Evolutionary conservation across 306 rosid species (phyloP).

Genomic region (Hylodesmum podocarpum): DNA sequence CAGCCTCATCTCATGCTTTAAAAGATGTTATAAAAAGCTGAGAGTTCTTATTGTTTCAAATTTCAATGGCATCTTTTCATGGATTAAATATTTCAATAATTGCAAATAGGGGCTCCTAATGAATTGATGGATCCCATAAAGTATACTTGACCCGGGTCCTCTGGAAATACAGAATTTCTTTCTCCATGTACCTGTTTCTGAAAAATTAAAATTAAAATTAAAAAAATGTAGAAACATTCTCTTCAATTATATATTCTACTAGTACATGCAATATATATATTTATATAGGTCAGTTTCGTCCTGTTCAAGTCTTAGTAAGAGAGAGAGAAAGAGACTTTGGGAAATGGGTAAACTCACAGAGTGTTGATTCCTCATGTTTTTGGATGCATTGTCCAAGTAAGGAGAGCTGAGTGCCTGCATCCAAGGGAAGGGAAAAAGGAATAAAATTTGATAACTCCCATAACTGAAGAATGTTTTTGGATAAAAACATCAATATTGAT

Average conservation of each 20-base stretch:
- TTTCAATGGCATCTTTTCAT: not conserved
- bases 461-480: slow-evolving; percentile 41
- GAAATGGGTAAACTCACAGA: slow-evolving; percentile 57
- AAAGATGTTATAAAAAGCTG: slow-evolving; percentile 32
- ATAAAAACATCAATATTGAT: slow-evolving; percentile 28
- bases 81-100: slow-evolving; percentile 19
- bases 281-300: slow-evolving; percentile 23
- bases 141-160: slow-evolving; percentile 52
- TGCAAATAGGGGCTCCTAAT: slow-evolving; percentile 16
- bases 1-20: slow-evolving; percentile 30
- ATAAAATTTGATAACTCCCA: slow-evolving; percentile 41
- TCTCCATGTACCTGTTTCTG: slow-evolving; percentile 38
- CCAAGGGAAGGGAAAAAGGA: slow-evolving; percentile 5
- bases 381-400: slow-evolving; percentile 62
- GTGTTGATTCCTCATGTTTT: slow-evolving; percentile 56
- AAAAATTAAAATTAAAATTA: not conserved
- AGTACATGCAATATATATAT: slow-evolving; percentile 6
- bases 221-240: slow-evolving; percentile 13
- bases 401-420: slow-evolving; percentile 85
- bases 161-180: slow-evolving; percentile 47
- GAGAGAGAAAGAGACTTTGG: slow-evolving; percentile 32
- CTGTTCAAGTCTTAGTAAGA: not conserved
- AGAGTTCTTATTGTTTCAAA: slow-evolving; percentile 26
- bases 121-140: slow-evolving; percentile 39
- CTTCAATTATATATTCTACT: slow-evolving; percentile 9